Conservation (phyloP, 768 basidiomycete species). For the Infundibulicybe gibba region DNA sequence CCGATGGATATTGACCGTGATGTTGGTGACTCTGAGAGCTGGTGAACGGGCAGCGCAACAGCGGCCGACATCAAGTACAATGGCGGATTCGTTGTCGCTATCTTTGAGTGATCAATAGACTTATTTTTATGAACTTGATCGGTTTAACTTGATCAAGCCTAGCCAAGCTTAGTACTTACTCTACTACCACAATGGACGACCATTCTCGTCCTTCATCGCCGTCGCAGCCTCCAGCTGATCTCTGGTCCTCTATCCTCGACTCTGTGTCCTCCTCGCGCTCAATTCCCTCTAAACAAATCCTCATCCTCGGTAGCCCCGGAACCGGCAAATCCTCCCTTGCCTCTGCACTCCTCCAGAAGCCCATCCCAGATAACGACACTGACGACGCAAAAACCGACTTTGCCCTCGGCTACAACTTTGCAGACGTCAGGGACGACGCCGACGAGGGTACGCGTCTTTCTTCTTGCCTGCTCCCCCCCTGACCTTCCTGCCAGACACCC, state of each 20-base stretch:
- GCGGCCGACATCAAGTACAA: slow-evolving; percentile 31
- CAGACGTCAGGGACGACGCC: slow-evolving; percentile 86
- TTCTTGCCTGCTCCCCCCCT: slow-evolving; percentile 1
- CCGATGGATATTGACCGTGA: slow-evolving; percentile 64
- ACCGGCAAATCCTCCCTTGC: slow-evolving; percentile 78
- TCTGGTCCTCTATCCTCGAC: slow-evolving; percentile 93
- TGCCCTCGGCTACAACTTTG: slow-evolving; percentile 90
- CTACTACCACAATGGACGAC: slow-evolving; percentile 28
- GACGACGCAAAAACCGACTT: slow-evolving; percentile 68
- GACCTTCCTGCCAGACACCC: slow-evolving; percentile 54
- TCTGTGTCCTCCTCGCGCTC: slow-evolving; percentile 78
- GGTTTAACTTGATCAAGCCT: too few relatives aligned
- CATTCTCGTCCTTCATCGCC: slow-evolving; percentile 64
- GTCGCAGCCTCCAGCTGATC: slow-evolving; percentile 70
- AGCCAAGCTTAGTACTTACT: too few relatives aligned
- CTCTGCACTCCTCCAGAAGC: slow-evolving; percentile 69
- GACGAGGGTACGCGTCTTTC: slow-evolving; percentile 68
- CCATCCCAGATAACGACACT: slow-evolving; percentile 48
- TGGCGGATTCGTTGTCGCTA: slow-evolving; percentile 2
- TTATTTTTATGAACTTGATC: too few relatives aligned
- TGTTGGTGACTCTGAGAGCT: slow-evolving; percentile 65
- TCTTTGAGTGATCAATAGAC: too few relatives aligned
- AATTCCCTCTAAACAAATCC: slow-evolving; percentile 82
- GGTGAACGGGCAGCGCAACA: slow-evolving; percentile 54
- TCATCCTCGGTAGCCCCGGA: slow-evolving; percentile 77